These are phyloP conservation scores for Macadamia integrifolia DNA, from an alignment of 164 flowering plant genomes.

Conservation along the genomic window DNA sequence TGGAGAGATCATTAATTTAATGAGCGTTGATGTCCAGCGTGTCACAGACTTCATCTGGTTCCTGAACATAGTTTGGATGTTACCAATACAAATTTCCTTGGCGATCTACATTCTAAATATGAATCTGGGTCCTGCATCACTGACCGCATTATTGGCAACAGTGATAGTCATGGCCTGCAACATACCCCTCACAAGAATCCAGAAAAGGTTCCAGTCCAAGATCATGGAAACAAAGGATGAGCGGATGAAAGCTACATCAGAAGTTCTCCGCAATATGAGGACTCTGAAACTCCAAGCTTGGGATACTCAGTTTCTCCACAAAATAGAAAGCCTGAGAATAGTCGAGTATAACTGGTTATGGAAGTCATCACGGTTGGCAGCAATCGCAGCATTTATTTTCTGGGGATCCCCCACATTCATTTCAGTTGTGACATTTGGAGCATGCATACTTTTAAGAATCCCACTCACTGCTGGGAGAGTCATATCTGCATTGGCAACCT, in stretches of 20 bases:
- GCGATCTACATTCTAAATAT: constrained; percentile 61
- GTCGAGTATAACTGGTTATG: constrained; percentile 63
- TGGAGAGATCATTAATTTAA: constrained; percentile 86
- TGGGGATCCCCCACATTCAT: constrained; percentile 92
- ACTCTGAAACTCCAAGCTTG: constrained; percentile 90
- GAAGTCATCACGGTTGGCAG: constrained; percentile 56
- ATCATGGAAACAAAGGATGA: constrained; percentile 84
- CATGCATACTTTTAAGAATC: constrained; percentile 67
- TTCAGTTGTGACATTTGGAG: constrained; percentile 68
- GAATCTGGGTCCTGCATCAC: constrained; percentile 60
- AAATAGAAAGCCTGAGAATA: constrained; percentile 54
- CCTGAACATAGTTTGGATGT: constrained; percentile 72
- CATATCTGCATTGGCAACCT: constrained; percentile 87
- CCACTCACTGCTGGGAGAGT: constrained; percentile 84
- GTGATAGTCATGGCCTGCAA: constrained; percentile 60
- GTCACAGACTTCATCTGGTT: constrained; percentile 83
- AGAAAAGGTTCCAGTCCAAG: constrained; percentile 57
- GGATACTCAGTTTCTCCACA: constrained; percentile 66
- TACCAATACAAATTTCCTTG: constrained; percentile 77
- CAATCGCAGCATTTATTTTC: constrained; percentile 63
- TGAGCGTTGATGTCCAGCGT: constrained; percentile 91
- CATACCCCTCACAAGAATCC: constrained; percentile 69
- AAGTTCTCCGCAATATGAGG: constrained; percentile 76
- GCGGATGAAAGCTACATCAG: constrained; percentile 86
- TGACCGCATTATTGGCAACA: constrained; percentile 73